Evolutionary conservation across 768 basidiomycete genomes (phyloP).

Genomic region (Suillus spraguei): DNA sequence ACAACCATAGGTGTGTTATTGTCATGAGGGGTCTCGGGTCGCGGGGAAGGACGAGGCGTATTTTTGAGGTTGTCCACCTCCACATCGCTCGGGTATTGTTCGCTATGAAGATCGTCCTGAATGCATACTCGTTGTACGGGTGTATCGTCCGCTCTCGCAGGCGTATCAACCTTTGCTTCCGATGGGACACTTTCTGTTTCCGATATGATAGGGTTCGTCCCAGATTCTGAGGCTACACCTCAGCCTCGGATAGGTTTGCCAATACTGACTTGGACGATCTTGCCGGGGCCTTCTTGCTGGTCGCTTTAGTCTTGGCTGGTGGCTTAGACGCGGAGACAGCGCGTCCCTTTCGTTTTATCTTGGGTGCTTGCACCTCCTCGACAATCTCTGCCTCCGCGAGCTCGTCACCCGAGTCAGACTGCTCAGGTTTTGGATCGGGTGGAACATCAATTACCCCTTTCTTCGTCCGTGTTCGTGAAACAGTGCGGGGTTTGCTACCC

Average conservation of each 20-base stretch:
- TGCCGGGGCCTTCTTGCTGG: neutral
- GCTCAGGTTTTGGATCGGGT: neutral
- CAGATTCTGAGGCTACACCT: neutral
- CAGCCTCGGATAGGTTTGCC: neutral
- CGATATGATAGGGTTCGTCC: neutral
- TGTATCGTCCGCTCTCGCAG: neutral
- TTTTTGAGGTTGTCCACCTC: neutral
- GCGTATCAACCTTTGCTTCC: neutral
- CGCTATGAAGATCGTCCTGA: neutral
- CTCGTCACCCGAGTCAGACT: constrained; percentile 29
- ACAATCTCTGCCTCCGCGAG: constrained; percentile 14
- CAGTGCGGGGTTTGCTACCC: constrained; percentile 26
- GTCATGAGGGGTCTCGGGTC: neutral
- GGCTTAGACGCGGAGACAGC: neutral
- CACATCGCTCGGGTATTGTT: neutral
- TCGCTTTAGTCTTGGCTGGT: neutral
- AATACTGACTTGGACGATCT: neutral
- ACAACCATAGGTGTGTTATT: neutral
- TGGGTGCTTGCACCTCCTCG: constrained; percentile 15
- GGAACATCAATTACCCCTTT: constrained; percentile 4
- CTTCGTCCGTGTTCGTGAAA: constrained; percentile 13
- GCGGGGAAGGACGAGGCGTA: neutral
- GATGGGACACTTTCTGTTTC: neutral
- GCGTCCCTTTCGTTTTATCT: constrained; percentile 14
- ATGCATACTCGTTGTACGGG: neutral